phyloP scores from a whole-genome alignment of 257 asterid genomes.

The Primulina huaijiensis region DNA sequence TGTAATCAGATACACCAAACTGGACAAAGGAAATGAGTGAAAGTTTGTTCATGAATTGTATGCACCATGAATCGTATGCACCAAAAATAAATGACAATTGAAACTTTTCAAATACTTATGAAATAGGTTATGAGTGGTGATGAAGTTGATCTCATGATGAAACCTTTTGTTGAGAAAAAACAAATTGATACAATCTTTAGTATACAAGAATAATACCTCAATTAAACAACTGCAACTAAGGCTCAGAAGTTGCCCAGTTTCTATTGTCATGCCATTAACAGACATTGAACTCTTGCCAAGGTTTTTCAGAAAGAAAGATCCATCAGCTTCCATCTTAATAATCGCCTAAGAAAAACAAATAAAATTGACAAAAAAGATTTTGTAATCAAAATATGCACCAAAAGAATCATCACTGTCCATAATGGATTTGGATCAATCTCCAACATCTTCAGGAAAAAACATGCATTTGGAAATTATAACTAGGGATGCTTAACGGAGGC shows the following conservation, averaged over 20 bases:
- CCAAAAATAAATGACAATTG: not conserved
- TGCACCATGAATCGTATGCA: not conserved
- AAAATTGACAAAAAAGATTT: not conserved
- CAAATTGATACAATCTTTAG: not conserved
- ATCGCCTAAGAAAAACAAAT: slow-evolving; percentile 53
- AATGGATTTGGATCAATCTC: not conserved
- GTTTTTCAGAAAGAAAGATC: slow-evolving; percentile 76
- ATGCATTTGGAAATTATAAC: not conserved
- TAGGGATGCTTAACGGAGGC: too few species aligned
- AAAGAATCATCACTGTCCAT: not conserved
- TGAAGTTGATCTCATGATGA: slow-evolving; percentile 6
- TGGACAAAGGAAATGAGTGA: not conserved
- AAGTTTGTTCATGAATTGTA: not conserved
- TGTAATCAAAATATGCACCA: not conserved
- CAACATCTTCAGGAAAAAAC: not conserved
- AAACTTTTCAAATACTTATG: not conserved
- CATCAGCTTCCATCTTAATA: slow-evolving; percentile 82
- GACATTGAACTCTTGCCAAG: slow-evolving; percentile 77
- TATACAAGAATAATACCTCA: slow-evolving; percentile 55
- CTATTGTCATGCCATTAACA: slow-evolving; percentile 69
- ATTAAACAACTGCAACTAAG: slow-evolving; percentile 75
- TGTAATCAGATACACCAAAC: not conserved
- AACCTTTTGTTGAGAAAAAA: not conserved
- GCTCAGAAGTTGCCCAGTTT: slow-evolving; percentile 60
- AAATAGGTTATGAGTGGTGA: not conserved